Evolutionary conservation across 345 rosid species (phyloP).

Genomic region (Bruguiera gymnorhiza): DNA sequence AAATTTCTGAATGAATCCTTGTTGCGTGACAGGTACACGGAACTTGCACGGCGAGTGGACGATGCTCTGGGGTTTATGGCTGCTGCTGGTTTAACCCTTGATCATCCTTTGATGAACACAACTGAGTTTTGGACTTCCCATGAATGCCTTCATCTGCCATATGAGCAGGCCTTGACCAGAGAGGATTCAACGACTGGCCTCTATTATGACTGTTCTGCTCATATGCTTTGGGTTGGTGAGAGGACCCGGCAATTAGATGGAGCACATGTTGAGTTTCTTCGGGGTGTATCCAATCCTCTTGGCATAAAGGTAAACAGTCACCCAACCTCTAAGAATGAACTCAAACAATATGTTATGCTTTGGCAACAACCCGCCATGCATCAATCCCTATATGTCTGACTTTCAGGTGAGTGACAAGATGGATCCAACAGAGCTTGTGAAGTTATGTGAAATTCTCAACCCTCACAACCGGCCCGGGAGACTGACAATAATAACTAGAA

Average conservation of each 20-base stretch:
- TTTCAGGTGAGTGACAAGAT: slow-evolving; percentile 58
- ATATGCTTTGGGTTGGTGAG: slow-evolving; percentile 73
- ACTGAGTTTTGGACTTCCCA: slow-evolving; percentile 69
- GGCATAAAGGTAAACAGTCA: slow-evolving; percentile 36
- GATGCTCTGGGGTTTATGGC: slow-evolving; percentile 70
- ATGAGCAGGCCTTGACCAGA: slow-evolving; percentile 70
- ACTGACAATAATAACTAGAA: slow-evolving; percentile 50
- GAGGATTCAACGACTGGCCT: slow-evolving; percentile 69
- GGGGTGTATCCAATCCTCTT: slow-evolving; percentile 64
- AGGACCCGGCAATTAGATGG: slow-evolving; percentile 69
- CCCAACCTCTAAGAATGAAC: neutral
- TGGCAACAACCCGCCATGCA: too few species aligned
- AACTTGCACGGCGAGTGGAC: slow-evolving; percentile 61
- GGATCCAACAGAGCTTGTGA: slow-evolving; percentile 58
- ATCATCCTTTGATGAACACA: slow-evolving; percentile 58
- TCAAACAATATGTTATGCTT: neutral
- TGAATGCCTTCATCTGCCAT: slow-evolving; percentile 59
- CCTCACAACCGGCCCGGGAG: slow-evolving; percentile 61
- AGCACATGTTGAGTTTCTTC: slow-evolving; percentile 62
- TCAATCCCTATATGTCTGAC: slow-evolving; percentile 10
- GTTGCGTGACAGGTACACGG: slow-evolving; percentile 39
- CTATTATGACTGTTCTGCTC: slow-evolving; percentile 67
- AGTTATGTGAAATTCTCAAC: slow-evolving; percentile 53
- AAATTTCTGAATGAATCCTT: neutral
- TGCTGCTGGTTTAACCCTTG: slow-evolving; percentile 60